Conservation (phyloP, 257 asterid genomes). For the Eucommia ulmoides region DNA sequence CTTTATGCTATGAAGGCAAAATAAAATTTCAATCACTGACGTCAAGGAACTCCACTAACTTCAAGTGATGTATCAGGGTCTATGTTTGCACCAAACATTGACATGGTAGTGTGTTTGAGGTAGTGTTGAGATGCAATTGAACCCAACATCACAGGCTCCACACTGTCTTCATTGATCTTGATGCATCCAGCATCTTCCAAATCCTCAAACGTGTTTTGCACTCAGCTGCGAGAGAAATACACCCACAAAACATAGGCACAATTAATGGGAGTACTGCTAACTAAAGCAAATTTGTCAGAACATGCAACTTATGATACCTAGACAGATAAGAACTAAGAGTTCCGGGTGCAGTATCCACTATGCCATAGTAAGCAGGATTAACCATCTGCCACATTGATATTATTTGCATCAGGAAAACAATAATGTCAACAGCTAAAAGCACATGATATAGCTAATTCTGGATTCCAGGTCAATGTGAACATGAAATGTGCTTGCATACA, state of each 20-base stretch:
- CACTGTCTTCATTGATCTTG: constrained; percentile 66
- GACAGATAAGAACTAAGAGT: constrained; percentile 83
- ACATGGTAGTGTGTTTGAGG: constrained; percentile 79
- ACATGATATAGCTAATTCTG: not conserved
- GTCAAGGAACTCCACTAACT: constrained; percentile 35
- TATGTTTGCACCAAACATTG: constrained; percentile 90
- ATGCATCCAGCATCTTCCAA: constrained; percentile 96
- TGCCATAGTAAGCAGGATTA: constrained; percentile 90
- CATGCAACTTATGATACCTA: constrained; percentile 36
- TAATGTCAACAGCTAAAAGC: not conserved
- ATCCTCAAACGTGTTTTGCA: constrained; percentile 77
- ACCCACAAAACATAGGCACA: constrained; percentile 7
- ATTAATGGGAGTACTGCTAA: constrained; percentile 7
- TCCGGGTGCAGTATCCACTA: constrained; percentile 70
- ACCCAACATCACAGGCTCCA: constrained; percentile 95
- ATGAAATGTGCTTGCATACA: no score
- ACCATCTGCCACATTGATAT: constrained; percentile 42
- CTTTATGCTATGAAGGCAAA: no score
- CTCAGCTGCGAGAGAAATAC: constrained; percentile 42
- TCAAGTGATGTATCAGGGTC: constrained; percentile 87
- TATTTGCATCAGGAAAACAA: constrained; percentile 7
- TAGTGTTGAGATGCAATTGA: constrained; percentile 89
- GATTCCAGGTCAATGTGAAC: not conserved
- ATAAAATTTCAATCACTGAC: not conserved
- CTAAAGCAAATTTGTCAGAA: constrained; percentile 6